Base-by-base conservation (phyloP, 2,329 filamentous ascomycete species). In the Cercospora berteroae region DNA sequence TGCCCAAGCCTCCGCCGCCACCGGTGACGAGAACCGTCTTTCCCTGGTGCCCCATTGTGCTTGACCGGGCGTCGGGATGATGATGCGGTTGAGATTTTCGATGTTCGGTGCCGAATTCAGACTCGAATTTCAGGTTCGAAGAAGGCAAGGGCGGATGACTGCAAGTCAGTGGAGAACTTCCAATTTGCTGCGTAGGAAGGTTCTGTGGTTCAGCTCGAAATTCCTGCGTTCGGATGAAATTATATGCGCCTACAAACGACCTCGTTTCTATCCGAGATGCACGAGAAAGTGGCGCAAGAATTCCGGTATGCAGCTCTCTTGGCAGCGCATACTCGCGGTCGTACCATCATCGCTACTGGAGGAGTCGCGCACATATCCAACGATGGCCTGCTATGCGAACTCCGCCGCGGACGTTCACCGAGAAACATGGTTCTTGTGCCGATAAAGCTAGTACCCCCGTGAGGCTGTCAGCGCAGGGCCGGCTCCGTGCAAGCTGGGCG, bases 1-100 rank as follows among this genome's bases (percentile, higher is more conserved):
- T 71, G 18, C 77, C 77, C n/a, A 79, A 69, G 7, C 78, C 78
- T 25, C 78, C 74, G 27, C 72, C 75, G 5, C 59, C 76, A 8
- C 78, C 78, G 0, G 77, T 79, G 13, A 79, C 71, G 13, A 79
- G 69, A 23, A 75, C 76, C 2, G 74, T 77, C 66, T 77, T 79
- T 29, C 72, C 68, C 65, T 66, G 60, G 58, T 70, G 66, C 23
- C 62, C 39, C 68, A 67, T 69, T 13, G 20, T 60, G 42, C 8
- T 39, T 16, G n/a, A 18, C 13, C 7, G 18, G 25, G 48, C 29
- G 18, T 39, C 8, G 18, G 9, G 33, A n/a, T 16, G 8, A 1
- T 44, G 31, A 12, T 59, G 36, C 18, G 23, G 12, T 29, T 27
- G 48, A n/a, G 44, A 29, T 16, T 27, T 52, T 52, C 18, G 13